Conservation (phyloP, 768 basidiomycete genomes). For the Pholiota microspora region DNA sequence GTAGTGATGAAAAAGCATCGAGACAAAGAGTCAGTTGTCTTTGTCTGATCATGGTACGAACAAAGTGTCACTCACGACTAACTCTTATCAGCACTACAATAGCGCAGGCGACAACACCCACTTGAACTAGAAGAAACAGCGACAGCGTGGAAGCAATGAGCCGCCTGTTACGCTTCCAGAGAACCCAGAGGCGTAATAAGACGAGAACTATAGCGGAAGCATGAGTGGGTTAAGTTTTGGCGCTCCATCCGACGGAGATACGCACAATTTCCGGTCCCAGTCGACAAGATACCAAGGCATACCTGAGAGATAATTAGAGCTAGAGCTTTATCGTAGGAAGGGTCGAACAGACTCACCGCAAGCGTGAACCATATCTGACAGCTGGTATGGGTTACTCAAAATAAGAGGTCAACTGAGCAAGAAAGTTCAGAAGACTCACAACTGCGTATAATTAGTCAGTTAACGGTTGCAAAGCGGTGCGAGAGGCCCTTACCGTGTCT, state of each 20-base stretch:
- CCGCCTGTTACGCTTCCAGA: conserved; percentile 27
- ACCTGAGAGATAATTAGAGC: conserved; percentile 14
- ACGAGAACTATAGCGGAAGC: conserved; percentile 30
- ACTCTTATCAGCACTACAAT: conserved; percentile 24
- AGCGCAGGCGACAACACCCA: conserved; percentile 18
- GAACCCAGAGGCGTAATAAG: conserved; percentile 36
- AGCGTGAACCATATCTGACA: conserved; percentile 16
- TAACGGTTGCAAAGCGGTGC: not conserved
- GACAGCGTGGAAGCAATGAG: conserved; percentile 27
- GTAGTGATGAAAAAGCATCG: not conserved
- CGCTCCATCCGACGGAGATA: not conserved
- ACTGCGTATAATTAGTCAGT: not conserved
- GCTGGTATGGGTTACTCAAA: not conserved
- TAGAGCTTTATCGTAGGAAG: not conserved
- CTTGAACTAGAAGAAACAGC: conserved; percentile 29
- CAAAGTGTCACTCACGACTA: conserved; percentile 20
- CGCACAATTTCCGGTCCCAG: conserved; percentile 34
- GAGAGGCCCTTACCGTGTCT: conserved; percentile 6
- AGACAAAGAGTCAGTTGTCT: not conserved
- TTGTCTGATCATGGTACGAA: not conserved
- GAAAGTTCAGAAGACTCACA: not conserved
- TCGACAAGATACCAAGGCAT: conserved; percentile 33
- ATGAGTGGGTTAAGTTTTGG: not conserved
- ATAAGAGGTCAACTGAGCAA: not conserved
- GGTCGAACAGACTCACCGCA: conserved; percentile 1